Evolutionary conservation across 208 protist genomes (phyloP).

Genomic region (Acanthamoeba sp.): DNA sequence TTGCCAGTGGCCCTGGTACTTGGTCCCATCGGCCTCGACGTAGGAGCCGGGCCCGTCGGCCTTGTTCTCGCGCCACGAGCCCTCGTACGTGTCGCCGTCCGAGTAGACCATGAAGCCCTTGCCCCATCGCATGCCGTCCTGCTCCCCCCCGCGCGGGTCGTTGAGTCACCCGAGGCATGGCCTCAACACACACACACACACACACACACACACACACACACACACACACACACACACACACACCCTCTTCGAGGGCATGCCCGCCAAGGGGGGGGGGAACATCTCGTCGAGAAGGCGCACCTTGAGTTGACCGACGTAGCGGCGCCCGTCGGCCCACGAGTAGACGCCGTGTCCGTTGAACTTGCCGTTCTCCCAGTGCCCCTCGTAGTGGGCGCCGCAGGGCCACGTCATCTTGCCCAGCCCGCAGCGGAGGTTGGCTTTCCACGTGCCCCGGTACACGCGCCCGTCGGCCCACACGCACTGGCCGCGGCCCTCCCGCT

Average conservation of each 20-base stretch:
- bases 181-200: no score
- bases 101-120: background rate
- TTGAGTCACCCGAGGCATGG: no score
- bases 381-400: background rate
- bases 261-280: no score
- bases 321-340: slow-evolving; percentile 21
- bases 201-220: no score
- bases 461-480: slow-evolving; percentile 39
- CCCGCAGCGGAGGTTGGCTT: slow-evolving; percentile 9
- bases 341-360: slow-evolving; percentile 33
- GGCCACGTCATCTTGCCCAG: slow-evolving; percentile 55
- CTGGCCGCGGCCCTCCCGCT: slow-evolving; percentile 7
- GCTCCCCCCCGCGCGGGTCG: no score
- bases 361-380: slow-evolving; percentile 12
- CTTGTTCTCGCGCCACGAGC: background rate
- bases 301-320: background rate
- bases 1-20: background rate
- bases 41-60: background rate
- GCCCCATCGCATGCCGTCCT: slow-evolving; percentile 2
- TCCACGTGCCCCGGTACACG: slow-evolving; percentile 16
- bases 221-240: no score
- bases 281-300: no score
- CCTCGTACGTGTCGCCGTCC: slow-evolving; percentile 26
- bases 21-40: background rate
- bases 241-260: no score